Conservation (phyloP, 2,329 filamentous ascomycete species). For the Triangularia setosa region DNA sequence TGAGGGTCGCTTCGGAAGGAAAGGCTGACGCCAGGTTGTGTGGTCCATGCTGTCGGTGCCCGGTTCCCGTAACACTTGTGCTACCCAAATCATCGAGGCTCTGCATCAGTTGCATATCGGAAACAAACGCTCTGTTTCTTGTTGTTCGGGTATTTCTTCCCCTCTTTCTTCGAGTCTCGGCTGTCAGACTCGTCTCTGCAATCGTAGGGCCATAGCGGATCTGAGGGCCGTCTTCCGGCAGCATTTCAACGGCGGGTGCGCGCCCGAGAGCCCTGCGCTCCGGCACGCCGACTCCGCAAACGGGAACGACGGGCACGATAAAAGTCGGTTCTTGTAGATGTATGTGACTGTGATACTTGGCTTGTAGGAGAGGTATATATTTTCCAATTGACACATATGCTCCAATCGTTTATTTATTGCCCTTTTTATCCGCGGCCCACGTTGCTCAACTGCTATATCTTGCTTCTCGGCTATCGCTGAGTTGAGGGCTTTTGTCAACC, state of each 20-base stretch:
- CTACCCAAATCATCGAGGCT: neutral
- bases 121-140: neutral
- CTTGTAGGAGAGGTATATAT: neutral
- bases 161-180: neutral
- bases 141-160: neutral
- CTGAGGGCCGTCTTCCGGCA: constrained; percentile 2
- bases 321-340: neutral
- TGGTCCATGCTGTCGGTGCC: neutral
- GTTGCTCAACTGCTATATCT: neutral
- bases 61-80: neutral
- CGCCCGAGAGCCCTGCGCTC: neutral
- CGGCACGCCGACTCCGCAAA: neutral
- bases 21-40: neutral
- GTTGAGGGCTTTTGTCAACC: neutral
- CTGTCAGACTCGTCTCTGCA: neutral
- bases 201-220: neutral
- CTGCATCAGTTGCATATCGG: neutral
- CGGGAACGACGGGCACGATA: neutral
- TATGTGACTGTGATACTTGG: neutral
- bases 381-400: neutral
- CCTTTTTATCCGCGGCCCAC: neutral
- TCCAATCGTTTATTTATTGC: neutral
- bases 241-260: neutral
- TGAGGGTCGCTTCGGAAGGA: too few relatives aligned
- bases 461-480: neutral